Percentiles rank a stretch among this genome's conserved stretches.
phyloP scores from a whole-genome alignment of 2,329 filamentous ascomycete species.

The Fusarium goolgardi region DNA sequence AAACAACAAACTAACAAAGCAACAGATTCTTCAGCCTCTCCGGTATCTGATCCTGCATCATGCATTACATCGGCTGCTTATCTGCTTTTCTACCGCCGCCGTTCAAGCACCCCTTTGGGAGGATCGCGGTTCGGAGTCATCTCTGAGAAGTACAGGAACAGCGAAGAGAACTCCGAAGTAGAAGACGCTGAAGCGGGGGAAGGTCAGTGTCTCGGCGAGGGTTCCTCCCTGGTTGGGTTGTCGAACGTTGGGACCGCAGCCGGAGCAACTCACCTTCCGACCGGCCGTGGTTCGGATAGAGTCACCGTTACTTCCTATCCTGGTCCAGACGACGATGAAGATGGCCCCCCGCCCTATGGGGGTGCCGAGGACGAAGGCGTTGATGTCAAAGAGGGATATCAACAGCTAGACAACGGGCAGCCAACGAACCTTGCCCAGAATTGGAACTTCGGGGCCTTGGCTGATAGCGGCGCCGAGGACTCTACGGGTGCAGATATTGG shows the following conservation, averaged over 20 bases:
- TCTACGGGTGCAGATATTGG: slow-evolving; percentile 53
- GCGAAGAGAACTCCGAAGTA: slow-evolving; percentile 58
- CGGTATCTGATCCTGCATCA: slow-evolving; percentile 67
- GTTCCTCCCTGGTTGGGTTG: slow-evolving; percentile 89
- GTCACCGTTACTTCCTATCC: slow-evolving; percentile 48
- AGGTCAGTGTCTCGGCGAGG: slow-evolving; percentile 84
- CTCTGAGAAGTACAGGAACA: slow-evolving; percentile 70
- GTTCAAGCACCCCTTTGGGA: slow-evolving; percentile 80
- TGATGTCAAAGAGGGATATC: slow-evolving; percentile 53
- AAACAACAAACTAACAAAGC: slow-evolving; percentile 54
- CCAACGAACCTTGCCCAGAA: slow-evolving; percentile 52
- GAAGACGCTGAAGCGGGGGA: slow-evolving; percentile 73
- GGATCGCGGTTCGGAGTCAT: slow-evolving; percentile 80
- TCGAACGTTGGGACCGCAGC: slow-evolving; percentile 86
- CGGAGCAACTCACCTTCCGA: slow-evolving; percentile 78
- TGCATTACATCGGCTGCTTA: slow-evolving; percentile 85
- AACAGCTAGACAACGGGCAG: slow-evolving; percentile 43
- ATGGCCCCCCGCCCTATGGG: slow-evolving; percentile 52
- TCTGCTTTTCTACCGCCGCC: slow-evolving; percentile 93
- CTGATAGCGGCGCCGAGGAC: slow-evolving; percentile 48
- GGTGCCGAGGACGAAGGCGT: slow-evolving; percentile 63
- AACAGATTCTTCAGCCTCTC: slow-evolving; percentile 79
- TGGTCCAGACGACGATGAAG: slow-evolving; percentile 47
- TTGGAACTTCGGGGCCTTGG: slow-evolving; percentile 62
- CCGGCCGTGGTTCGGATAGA: slow-evolving; percentile 66